Base-by-base conservation (phyloP, 78 protist species). In the Pelomyxa schiedti region DNA sequence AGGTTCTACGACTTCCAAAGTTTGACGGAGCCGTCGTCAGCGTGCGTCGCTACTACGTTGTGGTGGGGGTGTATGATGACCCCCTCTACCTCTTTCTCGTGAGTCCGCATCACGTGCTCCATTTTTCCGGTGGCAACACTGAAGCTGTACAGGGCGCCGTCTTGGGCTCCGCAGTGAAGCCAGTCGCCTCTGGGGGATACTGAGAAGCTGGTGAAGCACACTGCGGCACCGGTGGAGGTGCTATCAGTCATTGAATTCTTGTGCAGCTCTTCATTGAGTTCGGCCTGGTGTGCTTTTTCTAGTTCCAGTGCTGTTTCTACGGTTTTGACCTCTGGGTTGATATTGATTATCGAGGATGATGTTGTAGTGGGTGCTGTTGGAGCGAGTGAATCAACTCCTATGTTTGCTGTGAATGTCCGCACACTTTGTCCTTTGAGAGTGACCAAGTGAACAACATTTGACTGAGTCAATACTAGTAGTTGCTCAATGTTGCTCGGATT, bases 101-200 rank as follows among this genome's bases (percentile, higher is more conserved):
- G 58, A 16, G 58, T 47, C 58, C 16, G 16, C 32, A 47, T 16
- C 58, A 16, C 16, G 58, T 47, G 16, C 58, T 47, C 58, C 58
- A 47, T 16, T 47, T 16, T 47, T 16, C 58, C 58, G 32, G 58
- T 47, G 2, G 39, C 77, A 78, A 0, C 39, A 35, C 8, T 0
- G 73, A 84, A 79, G 9, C 40, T 6, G 68, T 81, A 75, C 32
- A 84, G 28, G 2, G 1, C 16, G 4, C 8, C 0, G 72, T 80
- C 81, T 42, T 79, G 85, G 22, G 40, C 74, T 16, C 70, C 41
- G 9, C 69, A 22, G 7, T 84, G 53, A 1, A 81, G 53, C 41
- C 38, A 84, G 8, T 70, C 81, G 0, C 89, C 82, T 3, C 69
- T 64, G 5, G 88, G 78, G 3, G 82, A 74, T 7, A 80, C 52